Conservation (phyloP, 2,329 filamentous ascomycete genomes). For the Escovopsis sp. region DNA sequence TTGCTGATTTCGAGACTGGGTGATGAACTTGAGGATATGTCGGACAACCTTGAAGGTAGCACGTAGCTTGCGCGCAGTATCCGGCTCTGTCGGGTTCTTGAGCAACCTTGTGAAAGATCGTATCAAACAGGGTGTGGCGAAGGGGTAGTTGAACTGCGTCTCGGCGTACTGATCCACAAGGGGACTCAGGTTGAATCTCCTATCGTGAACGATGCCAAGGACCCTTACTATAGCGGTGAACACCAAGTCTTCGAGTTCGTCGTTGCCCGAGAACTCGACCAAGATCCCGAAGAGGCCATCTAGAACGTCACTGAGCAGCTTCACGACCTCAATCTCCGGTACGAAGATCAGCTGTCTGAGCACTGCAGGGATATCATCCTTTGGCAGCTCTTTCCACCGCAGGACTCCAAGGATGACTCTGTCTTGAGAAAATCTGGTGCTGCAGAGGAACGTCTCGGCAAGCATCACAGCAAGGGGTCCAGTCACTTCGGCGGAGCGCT, state of each 20-base stretch:
- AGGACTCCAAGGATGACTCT: constrained; percentile 69
- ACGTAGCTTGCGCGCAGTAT: constrained; percentile 69
- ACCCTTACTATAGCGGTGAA: constrained; percentile 85
- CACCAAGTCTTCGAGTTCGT: constrained; percentile 83
- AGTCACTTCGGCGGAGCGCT: constrained; percentile 58
- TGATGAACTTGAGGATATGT: constrained; percentile 88
- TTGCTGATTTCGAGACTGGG: constrained; percentile 74
- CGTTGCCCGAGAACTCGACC: constrained; percentile 78
- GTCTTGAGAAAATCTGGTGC: constrained; percentile 89
- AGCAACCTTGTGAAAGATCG: constrained; percentile 75
- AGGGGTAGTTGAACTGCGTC: constrained; percentile 80
- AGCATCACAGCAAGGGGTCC: constrained; percentile 68
- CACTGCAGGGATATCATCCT: constrained; percentile 56
- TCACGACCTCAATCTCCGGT: constrained; percentile 94
- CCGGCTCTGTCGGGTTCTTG: constrained; percentile 66
- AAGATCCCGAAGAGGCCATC: constrained; percentile 84
- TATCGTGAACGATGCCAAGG: constrained; percentile 83
- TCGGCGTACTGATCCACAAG: constrained; percentile 87
- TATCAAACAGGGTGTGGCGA: constrained; percentile 76
- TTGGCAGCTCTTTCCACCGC: constrained; percentile 67
- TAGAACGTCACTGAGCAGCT: constrained; percentile 77
- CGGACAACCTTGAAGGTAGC: constrained; percentile 90
- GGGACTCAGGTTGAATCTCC: constrained; percentile 80
- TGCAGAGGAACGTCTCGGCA: constrained; percentile 78
- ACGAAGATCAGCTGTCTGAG: constrained; percentile 82